Conservation (phyloP, 1,284 basidiomycete species). For the Ustilago nuda region DNA sequence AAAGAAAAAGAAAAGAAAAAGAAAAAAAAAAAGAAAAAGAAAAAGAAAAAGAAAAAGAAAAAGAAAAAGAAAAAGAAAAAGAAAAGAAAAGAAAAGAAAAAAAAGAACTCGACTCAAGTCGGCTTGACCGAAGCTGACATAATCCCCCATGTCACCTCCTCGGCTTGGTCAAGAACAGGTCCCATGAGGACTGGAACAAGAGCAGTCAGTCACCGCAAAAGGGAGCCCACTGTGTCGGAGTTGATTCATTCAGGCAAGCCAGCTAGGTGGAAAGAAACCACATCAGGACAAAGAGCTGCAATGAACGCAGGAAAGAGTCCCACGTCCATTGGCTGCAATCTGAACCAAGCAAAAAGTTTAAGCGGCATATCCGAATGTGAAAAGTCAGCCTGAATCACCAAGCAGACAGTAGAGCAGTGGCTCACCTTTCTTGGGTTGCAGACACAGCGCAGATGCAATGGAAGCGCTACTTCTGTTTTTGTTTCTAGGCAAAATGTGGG, state of each 20-base stretch:
- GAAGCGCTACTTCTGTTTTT: too few relatives aligned
- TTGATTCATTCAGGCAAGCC: background rate
- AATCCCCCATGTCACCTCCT: too few relatives aligned
- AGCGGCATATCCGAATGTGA: slow-evolving; percentile 6
- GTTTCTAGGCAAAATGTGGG: background rate
- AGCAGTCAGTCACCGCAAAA: background rate
- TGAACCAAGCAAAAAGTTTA: background rate
- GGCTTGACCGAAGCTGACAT: too few relatives aligned
- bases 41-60: too few relatives aligned
- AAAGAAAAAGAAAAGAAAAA: too few relatives aligned
- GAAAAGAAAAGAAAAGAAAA: too few relatives aligned
- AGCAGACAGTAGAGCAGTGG: too few relatives aligned
- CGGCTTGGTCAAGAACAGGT: background rate
- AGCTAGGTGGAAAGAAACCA: too few relatives aligned
- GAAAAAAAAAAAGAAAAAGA: too few relatives aligned
- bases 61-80: too few relatives aligned
- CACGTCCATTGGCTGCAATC: background rate
- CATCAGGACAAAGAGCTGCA: too few relatives aligned
- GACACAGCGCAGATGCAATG: background rate
- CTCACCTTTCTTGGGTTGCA: background rate
- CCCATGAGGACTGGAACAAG: background rate
- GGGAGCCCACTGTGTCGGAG: background rate
- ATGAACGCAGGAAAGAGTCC: background rate
- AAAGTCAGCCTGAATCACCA: background rate
- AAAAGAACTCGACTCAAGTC: too few relatives aligned